Base-by-base conservation (phyloP, 2,329 filamentous ascomycete genomes). In the Metarhizium brunneum region DNA sequence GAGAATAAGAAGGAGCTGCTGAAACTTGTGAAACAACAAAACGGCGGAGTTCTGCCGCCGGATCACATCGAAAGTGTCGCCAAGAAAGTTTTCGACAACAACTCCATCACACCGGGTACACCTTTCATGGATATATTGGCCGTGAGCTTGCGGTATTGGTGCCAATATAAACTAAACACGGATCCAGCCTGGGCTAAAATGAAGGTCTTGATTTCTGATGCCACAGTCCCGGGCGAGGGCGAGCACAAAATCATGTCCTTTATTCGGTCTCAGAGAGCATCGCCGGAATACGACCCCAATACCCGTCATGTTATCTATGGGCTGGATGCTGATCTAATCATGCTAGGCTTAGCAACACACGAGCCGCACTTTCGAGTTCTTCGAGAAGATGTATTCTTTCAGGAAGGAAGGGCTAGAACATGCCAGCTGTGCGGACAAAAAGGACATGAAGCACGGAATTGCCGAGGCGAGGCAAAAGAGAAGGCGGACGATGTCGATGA, bases 231-330 rank as follows among this genome's bases (percentile, higher is more conserved):
- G 54, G 94, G 94, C 68, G 94, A 99, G 74, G 94, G 94, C 69
- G 94, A 99, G 75, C 94, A 99, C 72, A 99, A 99, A 73, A 97
- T 99, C 67, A 99, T 99, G 94, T 86, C 94, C 63, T 99, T 97
- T 69, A 84, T 99, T 62, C 86, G 94, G 65, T 96, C 92, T 42
- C 95, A 99, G 72, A 85, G 94, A 65, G 84, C 88, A 52, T 94
- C 90, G 54, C 87, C 92, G 5, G 87, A 95, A 61, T 91, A 99
- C 71, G 87, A 99, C 66, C 94, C 94, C 29, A 97, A 99, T 70
- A 97, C 94, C 25, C 88, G 89, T 58, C 94, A 99, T 73, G 95
- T 99, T 65, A 96, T 99, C 59, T 99, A 99, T 68, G 94, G 94
- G 52, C 79, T 99, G 62, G 94, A 99, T 76, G 95, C 94, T 58